phyloP scores from a whole-genome alignment of 805 yeast genomes.

The Ogataea chonburiensis region DNA sequence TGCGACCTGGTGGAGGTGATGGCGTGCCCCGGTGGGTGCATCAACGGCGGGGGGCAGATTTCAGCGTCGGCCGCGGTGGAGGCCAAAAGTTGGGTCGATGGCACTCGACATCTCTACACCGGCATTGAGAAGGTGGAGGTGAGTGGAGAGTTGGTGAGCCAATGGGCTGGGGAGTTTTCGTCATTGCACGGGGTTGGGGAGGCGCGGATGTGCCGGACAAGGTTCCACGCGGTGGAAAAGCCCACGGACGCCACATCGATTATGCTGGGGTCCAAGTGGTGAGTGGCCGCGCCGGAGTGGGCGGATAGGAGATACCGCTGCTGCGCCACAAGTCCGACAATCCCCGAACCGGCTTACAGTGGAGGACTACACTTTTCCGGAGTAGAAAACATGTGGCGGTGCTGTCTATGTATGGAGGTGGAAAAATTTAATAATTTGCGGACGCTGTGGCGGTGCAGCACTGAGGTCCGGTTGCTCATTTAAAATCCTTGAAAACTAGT shows the following conservation, averaged over 20 bases:
- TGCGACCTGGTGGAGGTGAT: constrained; percentile 88
- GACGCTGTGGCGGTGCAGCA: constrained; percentile 8
- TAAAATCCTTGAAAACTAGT: constrained; percentile 4
- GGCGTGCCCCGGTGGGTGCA: constrained; percentile 99
- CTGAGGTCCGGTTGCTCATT: constrained; percentile 6
- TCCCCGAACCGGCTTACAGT: constrained; percentile 5
- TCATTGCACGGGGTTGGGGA: constrained; percentile 27
- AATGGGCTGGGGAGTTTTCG: constrained; percentile 39
- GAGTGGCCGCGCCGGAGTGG: not conserved
- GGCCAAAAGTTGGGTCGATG: constrained; percentile 44
- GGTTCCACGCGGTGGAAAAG: constrained; percentile 50
- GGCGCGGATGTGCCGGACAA: constrained; percentile 43
- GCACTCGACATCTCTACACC: constrained; percentile 37
- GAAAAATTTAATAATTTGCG: not conserved
- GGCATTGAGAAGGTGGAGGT: constrained; percentile 28
- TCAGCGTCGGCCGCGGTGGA: constrained; percentile 41
- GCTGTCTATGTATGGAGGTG: not conserved
- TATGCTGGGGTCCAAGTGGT: constrained; percentile 59
- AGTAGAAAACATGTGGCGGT: constrained; percentile 11
- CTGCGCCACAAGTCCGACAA: constrained; percentile 17
- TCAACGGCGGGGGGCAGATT: constrained; percentile 94
- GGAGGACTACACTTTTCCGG: constrained; percentile 12
- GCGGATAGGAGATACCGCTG: constrained; percentile 14
- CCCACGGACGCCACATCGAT: constrained; percentile 49
- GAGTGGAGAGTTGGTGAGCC: constrained; percentile 6